phyloP scores from a whole-genome alignment of 768 basidiomycete genomes.

The Phaffia tasmanica region DNA sequence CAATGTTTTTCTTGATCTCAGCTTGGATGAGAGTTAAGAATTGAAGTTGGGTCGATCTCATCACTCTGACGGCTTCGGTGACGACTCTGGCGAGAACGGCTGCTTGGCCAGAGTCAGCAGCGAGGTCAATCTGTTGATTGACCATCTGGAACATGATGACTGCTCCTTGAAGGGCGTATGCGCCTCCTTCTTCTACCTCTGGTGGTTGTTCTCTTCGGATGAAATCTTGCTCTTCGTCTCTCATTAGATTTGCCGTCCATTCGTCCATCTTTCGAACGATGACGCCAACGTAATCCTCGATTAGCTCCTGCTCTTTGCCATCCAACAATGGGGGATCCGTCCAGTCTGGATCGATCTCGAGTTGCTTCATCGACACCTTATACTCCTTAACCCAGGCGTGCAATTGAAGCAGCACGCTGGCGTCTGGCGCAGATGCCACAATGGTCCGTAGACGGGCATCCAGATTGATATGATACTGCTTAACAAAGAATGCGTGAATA shows the following conservation, averaged over 20 bases:
- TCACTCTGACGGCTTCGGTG: conserved; percentile 73
- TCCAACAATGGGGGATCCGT: conserved; percentile 84
- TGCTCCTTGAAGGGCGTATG: conserved; percentile 82
- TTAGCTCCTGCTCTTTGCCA: conserved; percentile 82
- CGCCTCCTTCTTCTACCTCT: conserved; percentile 74
- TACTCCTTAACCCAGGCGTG: conserved; percentile 96
- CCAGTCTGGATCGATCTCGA: conserved; percentile 66
- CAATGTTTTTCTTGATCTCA: conserved; percentile 76
- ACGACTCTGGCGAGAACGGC: conserved; percentile 84
- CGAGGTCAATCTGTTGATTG: conserved; percentile 89
- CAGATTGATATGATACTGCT: conserved; percentile 79
- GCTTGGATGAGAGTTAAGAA: conserved; percentile 73
- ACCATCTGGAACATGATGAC: conserved; percentile 97
- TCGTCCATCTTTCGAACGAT: conserved; percentile 93
- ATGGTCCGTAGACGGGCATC: conserved; percentile 62
- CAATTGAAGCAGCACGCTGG: conserved; percentile 71
- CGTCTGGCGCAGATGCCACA: conserved; percentile 64
- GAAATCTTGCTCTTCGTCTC: conserved; percentile 76
- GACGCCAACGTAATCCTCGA: conserved; percentile 88
- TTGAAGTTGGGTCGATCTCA: conserved; percentile 74
- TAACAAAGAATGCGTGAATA: conserved; percentile 67
- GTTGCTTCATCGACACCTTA: conserved; percentile 86
- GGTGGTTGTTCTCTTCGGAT: conserved; percentile 69
- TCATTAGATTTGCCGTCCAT: conserved; percentile 90
- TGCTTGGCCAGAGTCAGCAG: conserved; percentile 90